A percentile compares a stretch with the other conserved stretches of the same genome.
Evolutionary conservation across 2,329 filamentous ascomycete species (phyloP).

Genomic region (Malbranchea zuffiana): DNA sequence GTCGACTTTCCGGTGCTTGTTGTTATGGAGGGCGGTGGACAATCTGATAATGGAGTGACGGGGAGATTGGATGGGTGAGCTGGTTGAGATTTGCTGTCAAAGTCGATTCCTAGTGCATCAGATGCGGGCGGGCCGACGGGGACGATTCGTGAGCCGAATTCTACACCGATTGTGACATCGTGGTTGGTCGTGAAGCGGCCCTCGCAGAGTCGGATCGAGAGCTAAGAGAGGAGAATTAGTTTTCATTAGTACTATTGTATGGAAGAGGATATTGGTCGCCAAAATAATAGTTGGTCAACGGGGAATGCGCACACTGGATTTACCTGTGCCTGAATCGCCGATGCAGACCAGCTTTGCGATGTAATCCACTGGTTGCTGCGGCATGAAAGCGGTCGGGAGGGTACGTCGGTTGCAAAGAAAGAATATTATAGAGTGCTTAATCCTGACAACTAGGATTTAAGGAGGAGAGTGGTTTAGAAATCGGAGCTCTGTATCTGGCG

Average conservation of each 20-base stretch:
- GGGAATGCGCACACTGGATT: slow-evolving; percentile 53
- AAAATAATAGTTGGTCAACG: slow-evolving; percentile 3
- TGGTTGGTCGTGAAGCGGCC: slow-evolving; percentile 88
- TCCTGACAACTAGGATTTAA: too few species aligned
- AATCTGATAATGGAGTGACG: slow-evolving; percentile 9
- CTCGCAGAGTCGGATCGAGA: slow-evolving; percentile 92
- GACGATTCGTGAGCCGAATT: slow-evolving; percentile 88
- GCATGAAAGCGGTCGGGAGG: slow-evolving; percentile 28
- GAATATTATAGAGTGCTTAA: too few species aligned
- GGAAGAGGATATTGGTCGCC: background rate
- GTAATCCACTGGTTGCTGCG: slow-evolving; percentile 72
- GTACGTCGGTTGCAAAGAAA: slow-evolving; percentile 8
- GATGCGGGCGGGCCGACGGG: slow-evolving; percentile 76
- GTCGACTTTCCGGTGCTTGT: slow-evolving; percentile 6
- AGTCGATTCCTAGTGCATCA: slow-evolving; percentile 41
- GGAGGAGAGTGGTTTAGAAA: too few species aligned
- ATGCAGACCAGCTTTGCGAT: slow-evolving; percentile 98
- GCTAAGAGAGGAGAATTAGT: slow-evolving; percentile 43
- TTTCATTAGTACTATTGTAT: slow-evolving; percentile 2
- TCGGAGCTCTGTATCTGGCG: too few species aligned
- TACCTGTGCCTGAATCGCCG: slow-evolving; percentile 91
- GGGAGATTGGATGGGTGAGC: slow-evolving; percentile 5
- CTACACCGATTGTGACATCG: slow-evolving; percentile 94
- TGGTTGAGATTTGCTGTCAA: slow-evolving; percentile 9
- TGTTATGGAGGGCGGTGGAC: slow-evolving; percentile 3